These are phyloP conservation scores for Vigna mungo DNA, from an alignment of 306 rosid species.

Conservation along the genomic window DNA sequence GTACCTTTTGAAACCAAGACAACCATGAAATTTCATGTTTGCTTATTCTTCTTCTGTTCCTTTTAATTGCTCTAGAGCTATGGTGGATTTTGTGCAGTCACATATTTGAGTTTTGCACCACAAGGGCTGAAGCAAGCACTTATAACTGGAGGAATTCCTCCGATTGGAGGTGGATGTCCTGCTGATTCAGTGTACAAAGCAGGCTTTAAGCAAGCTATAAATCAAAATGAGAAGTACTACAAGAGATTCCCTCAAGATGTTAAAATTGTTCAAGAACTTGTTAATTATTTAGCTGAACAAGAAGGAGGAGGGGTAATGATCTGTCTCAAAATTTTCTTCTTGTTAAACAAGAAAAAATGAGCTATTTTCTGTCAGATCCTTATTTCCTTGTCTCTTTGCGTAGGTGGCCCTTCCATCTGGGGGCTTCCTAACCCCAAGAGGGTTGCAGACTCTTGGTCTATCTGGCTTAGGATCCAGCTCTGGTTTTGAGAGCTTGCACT, in stretches of 20 bases:
- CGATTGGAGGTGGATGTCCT: constrained; percentile 79
- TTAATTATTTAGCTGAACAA: constrained; percentile 71
- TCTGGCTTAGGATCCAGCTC: constrained; percentile 75
- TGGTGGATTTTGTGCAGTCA: constrained; percentile 95
- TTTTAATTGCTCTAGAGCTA: constrained; percentile 65
- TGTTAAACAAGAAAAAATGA: constrained; percentile 40
- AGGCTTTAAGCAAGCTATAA: constrained; percentile 67
- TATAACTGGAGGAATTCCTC: constrained; percentile 95
- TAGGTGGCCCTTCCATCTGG: constrained; percentile 95
- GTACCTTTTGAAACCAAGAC: constrained; percentile 31
- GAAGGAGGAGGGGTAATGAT: constrained; percentile 83
- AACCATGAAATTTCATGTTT: constrained; percentile 38
- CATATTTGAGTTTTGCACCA: constrained; percentile 94
- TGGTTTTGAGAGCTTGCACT: constrained; percentile 95
- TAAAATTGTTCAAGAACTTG: constrained; percentile 77
- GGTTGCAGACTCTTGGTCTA: constrained; percentile 89
- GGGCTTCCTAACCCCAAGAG: constrained; percentile 84
- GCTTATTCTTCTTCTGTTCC: constrained; percentile 34
- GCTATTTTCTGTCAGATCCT: constrained; percentile 30
- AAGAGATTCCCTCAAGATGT: constrained; percentile 91
- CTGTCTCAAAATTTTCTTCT: constrained; percentile 35
- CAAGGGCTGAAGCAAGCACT: constrained; percentile 85
- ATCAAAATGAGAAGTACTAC: constrained; percentile 90
- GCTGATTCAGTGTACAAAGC: constrained; percentile 82
- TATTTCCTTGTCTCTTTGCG: constrained; percentile 40